Conservation (phyloP, 495 filamentous ascomycete species). For the Xylaria acuta region DNA sequence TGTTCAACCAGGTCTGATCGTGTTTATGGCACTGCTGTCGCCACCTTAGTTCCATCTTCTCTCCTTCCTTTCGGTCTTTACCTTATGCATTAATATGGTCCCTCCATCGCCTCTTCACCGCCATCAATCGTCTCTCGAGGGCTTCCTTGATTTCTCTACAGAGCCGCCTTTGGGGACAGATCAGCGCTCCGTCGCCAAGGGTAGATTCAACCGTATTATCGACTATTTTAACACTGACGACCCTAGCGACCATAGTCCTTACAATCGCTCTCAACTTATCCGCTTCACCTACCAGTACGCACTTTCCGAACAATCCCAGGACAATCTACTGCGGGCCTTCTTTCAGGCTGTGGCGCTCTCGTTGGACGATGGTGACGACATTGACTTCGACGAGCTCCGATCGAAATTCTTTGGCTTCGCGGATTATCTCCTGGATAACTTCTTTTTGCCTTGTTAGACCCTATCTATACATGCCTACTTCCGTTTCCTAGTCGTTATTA, state of each 20-base stretch:
- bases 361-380: conserved; percentile 28
- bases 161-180: conserved; percentile 29
- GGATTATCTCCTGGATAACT: conserved; percentile 39
- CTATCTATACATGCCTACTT: no score
- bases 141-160: conserved; percentile 32
- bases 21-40: no score
- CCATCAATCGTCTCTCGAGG: conserved; percentile 37
- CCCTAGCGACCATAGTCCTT: no score
- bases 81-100: no score
- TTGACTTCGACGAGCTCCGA: conserved; percentile 33
- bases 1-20: no score
- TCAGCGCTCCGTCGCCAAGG: conserved; percentile 30
- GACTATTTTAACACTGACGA: no score
- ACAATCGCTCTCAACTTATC: no score
- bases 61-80: no score
- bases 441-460: conserved; percentile 37
- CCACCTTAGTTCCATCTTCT: no score
- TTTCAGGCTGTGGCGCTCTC: conserved; percentile 33
- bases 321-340: conserved; percentile 38
- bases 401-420: conserved; percentile 31
- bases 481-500: conserved; percentile 24
- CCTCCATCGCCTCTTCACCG: conserved; percentile 29
- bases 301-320: conserved; percentile 37
- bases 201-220: no score
- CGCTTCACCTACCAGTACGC: no score